Conservation (phyloP, 2,329 filamentous ascomycete genomes). For the Pestalotiopsis sp. region DNA sequence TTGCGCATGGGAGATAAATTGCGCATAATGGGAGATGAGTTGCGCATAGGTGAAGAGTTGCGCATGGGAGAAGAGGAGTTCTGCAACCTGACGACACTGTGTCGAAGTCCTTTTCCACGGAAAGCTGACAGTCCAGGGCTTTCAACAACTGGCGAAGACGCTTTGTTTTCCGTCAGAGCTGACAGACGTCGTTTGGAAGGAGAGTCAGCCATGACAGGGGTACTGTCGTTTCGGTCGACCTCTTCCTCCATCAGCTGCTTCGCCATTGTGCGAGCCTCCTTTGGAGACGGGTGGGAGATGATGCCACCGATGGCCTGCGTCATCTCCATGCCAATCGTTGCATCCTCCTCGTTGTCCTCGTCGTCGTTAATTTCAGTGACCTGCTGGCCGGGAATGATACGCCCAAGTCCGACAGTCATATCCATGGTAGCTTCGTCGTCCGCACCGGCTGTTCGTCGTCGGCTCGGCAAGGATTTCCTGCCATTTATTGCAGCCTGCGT, state of each 20-base stretch:
- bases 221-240: constrained; percentile 49
- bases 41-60: constrained; percentile 19
- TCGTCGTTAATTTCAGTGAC: constrained; percentile 36
- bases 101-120: constrained; percentile 49
- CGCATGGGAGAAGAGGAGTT: constrained; percentile 40
- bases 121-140: constrained; percentile 60
- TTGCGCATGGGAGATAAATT: constrained; percentile 11
- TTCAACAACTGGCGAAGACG: constrained; percentile 46
- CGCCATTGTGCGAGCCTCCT: constrained; percentile 46
- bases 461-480: constrained; percentile 25
- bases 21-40: constrained; percentile 12
- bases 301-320: constrained; percentile 67
- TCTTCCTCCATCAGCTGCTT: constrained; percentile 64
- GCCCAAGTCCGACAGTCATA: constrained; percentile 61
- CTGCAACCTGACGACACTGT: constrained; percentile 45
- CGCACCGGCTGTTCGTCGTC: constrained; percentile 32
- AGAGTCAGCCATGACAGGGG: constrained; percentile 39
- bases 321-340: constrained; percentile 68
- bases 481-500: constrained; percentile 30
- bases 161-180: constrained; percentile 33
- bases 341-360: constrained; percentile 33
- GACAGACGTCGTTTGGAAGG: constrained; percentile 36
- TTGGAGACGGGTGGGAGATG: constrained; percentile 43
- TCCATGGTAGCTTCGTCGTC: constrained; percentile 63
- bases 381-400: constrained; percentile 48